These are phyloP conservation scores for Naematelia aurantialba DNA, from an alignment of 768 basidiomycete species.

Conservation along the genomic window DNA sequence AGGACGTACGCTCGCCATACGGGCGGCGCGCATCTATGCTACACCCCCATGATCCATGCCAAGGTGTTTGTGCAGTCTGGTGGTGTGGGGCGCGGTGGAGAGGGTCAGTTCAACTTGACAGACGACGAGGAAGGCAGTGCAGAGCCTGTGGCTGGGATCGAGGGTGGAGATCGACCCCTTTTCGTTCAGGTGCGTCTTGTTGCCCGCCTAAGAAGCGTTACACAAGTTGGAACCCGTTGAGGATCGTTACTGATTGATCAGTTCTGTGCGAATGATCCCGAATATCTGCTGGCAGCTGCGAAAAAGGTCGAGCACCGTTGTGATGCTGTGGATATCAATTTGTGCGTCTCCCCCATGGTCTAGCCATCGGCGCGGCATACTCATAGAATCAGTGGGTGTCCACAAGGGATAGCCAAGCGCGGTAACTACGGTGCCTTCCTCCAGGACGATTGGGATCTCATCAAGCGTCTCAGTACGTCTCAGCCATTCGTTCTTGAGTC, in stretches of 20 bases:
- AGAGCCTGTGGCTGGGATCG: slow-evolving; percentile 36
- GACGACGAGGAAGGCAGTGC: slow-evolving; percentile 77
- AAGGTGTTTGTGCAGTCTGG: slow-evolving; percentile 53
- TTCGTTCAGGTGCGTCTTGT: slow-evolving; percentile 63
- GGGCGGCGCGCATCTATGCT: slow-evolving; percentile 62
- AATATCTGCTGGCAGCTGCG: slow-evolving; percentile 72
- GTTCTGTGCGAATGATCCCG: slow-evolving; percentile 88
- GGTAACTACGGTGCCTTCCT: slow-evolving; percentile 87
- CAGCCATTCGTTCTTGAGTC: slow-evolving; percentile 53
- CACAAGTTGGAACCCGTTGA: slow-evolving; percentile 1
- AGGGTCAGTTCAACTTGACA: slow-evolving; percentile 49
- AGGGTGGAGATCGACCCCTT: slow-evolving; percentile 68
- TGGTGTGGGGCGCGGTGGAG: slow-evolving; percentile 15
- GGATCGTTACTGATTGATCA: slow-evolving; percentile 34
- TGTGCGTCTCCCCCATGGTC: slow-evolving; percentile 51
- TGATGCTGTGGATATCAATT: slow-evolving; percentile 94
- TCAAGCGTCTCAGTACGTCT: slow-evolving; percentile 73
- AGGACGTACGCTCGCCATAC: slow-evolving; percentile 17
- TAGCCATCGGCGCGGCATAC: background rate
- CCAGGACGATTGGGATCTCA: slow-evolving; percentile 91
- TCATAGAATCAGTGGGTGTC: slow-evolving; percentile 60
- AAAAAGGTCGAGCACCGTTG: slow-evolving; percentile 70
- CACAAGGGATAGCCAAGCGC: slow-evolving; percentile 86
- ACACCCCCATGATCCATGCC: slow-evolving; percentile 98
- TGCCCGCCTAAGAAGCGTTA: background rate